phyloP scores from a whole-genome alignment of 2,329 filamentous ascomycete species.

The Ramularia collo-cygni region DNA sequence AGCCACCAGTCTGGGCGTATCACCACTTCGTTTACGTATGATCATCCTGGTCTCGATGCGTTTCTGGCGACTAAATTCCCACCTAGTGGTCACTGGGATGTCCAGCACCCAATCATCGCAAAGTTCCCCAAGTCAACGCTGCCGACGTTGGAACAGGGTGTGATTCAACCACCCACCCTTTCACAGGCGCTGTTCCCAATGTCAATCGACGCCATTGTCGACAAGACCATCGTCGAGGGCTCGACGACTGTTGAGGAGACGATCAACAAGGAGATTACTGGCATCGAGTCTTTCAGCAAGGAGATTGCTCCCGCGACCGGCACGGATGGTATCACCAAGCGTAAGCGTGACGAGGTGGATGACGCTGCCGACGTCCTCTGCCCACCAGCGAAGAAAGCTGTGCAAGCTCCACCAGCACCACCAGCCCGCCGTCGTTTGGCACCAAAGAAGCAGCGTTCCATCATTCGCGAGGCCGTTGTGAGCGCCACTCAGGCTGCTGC shows the following conservation, averaged over 20 bases:
- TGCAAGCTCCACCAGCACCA: slow-evolving; percentile 1
- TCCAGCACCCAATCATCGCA: slow-evolving; percentile 2
- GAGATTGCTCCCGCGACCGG: not conserved
- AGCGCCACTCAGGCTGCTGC: slow-evolving; percentile 15
- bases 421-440: slow-evolving; percentile 1
- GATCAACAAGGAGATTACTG: not conserved
- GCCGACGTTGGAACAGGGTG: not conserved
- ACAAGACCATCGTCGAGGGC: slow-evolving; percentile 1
- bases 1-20: slow-evolving; percentile 1
- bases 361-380: slow-evolving; percentile 4
- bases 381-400: slow-evolving; percentile 11
- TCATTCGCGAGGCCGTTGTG: slow-evolving; percentile 7
- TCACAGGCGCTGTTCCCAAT: slow-evolving; percentile 7
- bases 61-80: slow-evolving; percentile 17
- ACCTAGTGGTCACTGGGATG: slow-evolving; percentile 20
- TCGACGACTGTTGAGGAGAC: slow-evolving; percentile 2
- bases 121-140: not conserved
- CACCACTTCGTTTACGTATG: slow-evolving; percentile 15
- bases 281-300: not conserved
- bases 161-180: too few species aligned
- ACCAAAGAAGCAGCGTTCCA: slow-evolving; percentile 4
- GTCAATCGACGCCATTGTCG: slow-evolving; percentile 3
- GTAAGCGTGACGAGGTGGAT: slow-evolving; percentile 21
- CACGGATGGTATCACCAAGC: slow-evolving; percentile 14
- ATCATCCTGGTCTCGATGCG: slow-evolving; percentile 3